Evolutionary conservation across 176 grass and related monocot genomes (phyloP).

Genomic region (Olyra latifolia): DNA sequence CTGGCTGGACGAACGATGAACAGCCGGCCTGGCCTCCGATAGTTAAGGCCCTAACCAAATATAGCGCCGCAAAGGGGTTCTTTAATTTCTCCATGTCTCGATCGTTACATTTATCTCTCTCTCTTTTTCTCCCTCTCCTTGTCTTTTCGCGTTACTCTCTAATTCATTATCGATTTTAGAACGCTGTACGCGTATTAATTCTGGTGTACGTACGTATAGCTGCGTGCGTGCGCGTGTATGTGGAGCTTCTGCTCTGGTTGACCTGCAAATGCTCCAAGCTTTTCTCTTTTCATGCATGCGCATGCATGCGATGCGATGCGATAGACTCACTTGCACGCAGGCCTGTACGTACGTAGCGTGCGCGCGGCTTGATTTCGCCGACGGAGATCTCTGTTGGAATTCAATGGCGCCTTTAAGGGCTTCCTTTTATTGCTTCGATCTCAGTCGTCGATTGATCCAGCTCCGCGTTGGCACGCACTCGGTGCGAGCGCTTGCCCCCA

Average conservation of each 20-base stretch:
- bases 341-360: neutral
- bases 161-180: neutral
- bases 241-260: slow-evolving; percentile 14
- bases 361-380: neutral
- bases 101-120: too few relatives aligned
- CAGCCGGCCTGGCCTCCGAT: neutral
- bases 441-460: too few relatives aligned
- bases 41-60: slow-evolving; percentile 23
- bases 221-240: neutral
- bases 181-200: neutral
- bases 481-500: too few relatives aligned
- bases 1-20: neutral
- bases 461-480: too few relatives aligned
- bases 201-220: neutral
- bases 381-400: neutral
- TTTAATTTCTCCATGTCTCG: neutral
- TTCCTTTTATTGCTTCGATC: neutral
- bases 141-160: neutral
- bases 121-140: neutral
- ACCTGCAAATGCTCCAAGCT: neutral
- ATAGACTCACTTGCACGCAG: neutral
- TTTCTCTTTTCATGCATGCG: neutral
- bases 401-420: slow-evolving; percentile 6
- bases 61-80: neutral
- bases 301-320: neutral